Evolutionary conservation across 495 filamentous ascomycete species (phyloP).

Genomic region (Penicillium coffeae): DNA sequence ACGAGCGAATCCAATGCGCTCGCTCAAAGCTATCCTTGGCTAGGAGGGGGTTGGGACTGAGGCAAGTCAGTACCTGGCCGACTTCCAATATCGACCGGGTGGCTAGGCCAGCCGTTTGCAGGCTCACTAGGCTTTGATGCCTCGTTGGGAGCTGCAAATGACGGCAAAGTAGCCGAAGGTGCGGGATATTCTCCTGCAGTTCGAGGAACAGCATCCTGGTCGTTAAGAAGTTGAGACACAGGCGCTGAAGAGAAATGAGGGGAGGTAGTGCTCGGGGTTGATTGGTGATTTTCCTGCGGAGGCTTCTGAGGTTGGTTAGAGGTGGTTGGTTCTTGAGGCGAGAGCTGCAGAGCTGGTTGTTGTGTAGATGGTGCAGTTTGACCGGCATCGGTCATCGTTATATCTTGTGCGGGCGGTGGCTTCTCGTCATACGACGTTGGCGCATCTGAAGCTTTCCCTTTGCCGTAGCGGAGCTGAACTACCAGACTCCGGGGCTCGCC

Average conservation of each 20-base stretch:
- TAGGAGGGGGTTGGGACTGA: conserved; percentile 2
- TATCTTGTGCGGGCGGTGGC: conserved; percentile 17
- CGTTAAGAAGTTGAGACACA: background rate
- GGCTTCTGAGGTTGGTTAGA: background rate
- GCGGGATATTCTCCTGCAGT: background rate
- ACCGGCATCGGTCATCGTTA: conserved; percentile 9
- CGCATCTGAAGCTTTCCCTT: conserved; percentile 23
- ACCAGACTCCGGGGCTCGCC: conserved; percentile 57
- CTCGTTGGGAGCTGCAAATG: conserved; percentile 1
- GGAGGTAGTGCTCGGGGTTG: background rate
- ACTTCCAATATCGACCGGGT: background rate
- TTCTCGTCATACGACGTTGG: conserved; percentile 16
- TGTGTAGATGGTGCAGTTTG: background rate
- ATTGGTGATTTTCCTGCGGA: background rate
- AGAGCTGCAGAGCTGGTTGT: background rate
- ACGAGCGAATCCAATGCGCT: background rate
- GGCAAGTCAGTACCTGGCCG: conserved; percentile 1
- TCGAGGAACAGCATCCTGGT: background rate
- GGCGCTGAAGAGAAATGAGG: background rate
- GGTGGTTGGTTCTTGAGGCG: background rate
- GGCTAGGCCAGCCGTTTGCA: conserved; percentile 9
- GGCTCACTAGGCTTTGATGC: conserved; percentile 1
- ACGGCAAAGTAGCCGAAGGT: background rate
- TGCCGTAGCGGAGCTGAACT: conserved; percentile 58
- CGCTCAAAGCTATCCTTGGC: background rate